Percentiles rank a stretch among this genome's conserved stretches.
These are phyloP conservation scores for Suillus weaverae DNA, from an alignment of 768 basidiomycete genomes.

Conservation along the genomic window DNA sequence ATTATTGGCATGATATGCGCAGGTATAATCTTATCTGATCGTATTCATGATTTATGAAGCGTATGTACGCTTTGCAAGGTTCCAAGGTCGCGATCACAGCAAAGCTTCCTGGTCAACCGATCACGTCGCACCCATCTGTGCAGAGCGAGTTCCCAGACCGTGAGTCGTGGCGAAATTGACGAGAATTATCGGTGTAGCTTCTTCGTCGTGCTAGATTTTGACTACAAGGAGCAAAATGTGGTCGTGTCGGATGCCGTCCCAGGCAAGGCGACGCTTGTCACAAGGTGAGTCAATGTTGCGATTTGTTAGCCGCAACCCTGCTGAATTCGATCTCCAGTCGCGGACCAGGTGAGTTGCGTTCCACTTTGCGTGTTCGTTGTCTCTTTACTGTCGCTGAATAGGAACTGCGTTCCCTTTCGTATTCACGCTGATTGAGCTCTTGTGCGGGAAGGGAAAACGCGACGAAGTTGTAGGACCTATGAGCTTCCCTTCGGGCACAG, in stretches of 20 bases:
- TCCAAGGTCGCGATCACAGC: slow-evolving; percentile 66
- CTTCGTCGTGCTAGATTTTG: slow-evolving; percentile 49
- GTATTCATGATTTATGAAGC: not conserved
- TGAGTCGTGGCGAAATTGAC: slow-evolving; percentile 24
- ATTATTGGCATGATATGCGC: slow-evolving; percentile 87
- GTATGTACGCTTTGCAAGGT: slow-evolving; percentile 39
- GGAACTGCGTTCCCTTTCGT: slow-evolving; percentile 81
- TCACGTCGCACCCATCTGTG: slow-evolving; percentile 82
- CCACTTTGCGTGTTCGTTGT: not conserved
- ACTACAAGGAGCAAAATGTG: slow-evolving; percentile 72
- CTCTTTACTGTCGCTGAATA: slow-evolving; percentile 19
- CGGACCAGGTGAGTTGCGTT: slow-evolving; percentile 58
- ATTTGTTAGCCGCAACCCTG: not conserved
- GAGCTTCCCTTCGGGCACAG: slow-evolving; percentile 60
- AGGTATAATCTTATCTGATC: slow-evolving; percentile 38
- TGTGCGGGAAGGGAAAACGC: slow-evolving; percentile 64
- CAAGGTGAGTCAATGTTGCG: slow-evolving; percentile 51
- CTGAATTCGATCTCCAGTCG: slow-evolving; percentile 44
- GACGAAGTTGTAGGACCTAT: slow-evolving; percentile 64
- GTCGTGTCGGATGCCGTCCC: slow-evolving; percentile 51
- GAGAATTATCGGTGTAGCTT: not conserved
- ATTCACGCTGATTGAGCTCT: slow-evolving; percentile 68
- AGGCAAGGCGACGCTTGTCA: slow-evolving; percentile 57
- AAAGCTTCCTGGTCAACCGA: slow-evolving; percentile 55
- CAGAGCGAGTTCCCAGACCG: slow-evolving; percentile 56